Evolutionary conservation across 257 asterid genomes (phyloP).

Genomic region (Primulina tabacum): DNA sequence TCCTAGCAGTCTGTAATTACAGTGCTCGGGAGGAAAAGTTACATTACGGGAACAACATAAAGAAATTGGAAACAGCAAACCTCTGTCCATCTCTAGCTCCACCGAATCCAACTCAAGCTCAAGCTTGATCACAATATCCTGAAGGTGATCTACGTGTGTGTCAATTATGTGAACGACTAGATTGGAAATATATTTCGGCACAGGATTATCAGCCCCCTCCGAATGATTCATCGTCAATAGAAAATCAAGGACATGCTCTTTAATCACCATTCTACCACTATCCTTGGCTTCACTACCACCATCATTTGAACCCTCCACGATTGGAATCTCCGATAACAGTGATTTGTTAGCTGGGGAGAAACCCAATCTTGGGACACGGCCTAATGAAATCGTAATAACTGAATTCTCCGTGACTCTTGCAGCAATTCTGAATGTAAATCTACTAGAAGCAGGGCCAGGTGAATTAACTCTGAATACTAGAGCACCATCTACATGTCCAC

Average conservation of each 20-base stretch:
- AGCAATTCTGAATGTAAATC: constrained; percentile 71
- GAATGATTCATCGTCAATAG: constrained; percentile 91
- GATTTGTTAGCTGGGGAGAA: constrained; percentile 69
- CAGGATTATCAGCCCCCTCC: constrained; percentile 95
- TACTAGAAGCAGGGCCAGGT: constrained; percentile 80
- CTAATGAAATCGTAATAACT: constrained; percentile 87
- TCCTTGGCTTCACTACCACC: constrained; percentile 35
- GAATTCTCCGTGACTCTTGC: constrained; percentile 88
- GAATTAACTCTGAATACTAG: constrained; percentile 94
- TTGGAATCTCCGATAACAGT: constrained; percentile 79
- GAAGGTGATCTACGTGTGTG: constrained; percentile 96
- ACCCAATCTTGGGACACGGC: constrained; percentile 88
- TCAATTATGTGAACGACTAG: constrained; percentile 86
- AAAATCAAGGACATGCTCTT: constrained; percentile 77
- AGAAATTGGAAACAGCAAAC: constrained; percentile 31
- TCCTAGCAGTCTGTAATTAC: background rate
- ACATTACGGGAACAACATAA: background rate
- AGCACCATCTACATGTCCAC: constrained; percentile 92
- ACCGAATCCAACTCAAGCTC: constrained; percentile 89
- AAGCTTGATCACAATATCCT: constrained; percentile 80
- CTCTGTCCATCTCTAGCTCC: constrained; percentile 86
- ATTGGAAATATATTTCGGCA: constrained; percentile 78
- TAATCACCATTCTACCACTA: constrained; percentile 63
- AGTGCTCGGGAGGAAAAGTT: background rate
- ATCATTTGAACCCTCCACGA: constrained; percentile 52